Conservation (phyloP, 2,329 filamentous ascomycete genomes). For the Paecilomyces formosus region DNA sequence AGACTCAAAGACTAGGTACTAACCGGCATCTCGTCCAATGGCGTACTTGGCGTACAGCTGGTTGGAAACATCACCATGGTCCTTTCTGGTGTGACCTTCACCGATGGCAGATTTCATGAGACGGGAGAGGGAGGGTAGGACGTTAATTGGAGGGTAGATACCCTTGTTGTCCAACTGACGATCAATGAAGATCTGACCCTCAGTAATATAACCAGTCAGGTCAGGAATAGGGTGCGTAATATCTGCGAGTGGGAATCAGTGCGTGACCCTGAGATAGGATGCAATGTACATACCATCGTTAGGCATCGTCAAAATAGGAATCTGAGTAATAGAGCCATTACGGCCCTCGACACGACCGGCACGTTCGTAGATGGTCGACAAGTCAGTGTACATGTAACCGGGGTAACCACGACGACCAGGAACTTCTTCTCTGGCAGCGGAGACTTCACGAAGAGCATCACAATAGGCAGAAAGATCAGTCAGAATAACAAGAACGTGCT, state of each 20-base stretch:
- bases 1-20: constrained; percentile 10
- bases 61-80: constrained; percentile 98
- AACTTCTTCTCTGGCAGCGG: constrained; percentile 95
- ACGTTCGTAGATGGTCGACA: constrained; percentile 99
- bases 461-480: constrained; percentile 98
- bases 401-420: constrained; percentile 98
- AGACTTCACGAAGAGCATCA: constrained; percentile 97
- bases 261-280: background rate
- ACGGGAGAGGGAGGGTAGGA: constrained; percentile 92
- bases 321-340: constrained; percentile 98
- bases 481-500: constrained; percentile 97
- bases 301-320: constrained; percentile 98
- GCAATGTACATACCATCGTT: constrained; percentile 64
- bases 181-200: constrained; percentile 97
- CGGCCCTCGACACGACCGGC: constrained; percentile 94
- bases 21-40: constrained; percentile 84
- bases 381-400: constrained; percentile 99
- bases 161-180: constrained; percentile 91
- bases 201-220: constrained; percentile 97
- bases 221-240: constrained; percentile 99
- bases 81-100: constrained; percentile 90
- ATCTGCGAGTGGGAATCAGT: constrained; percentile 42
- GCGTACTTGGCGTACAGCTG: constrained; percentile 99
- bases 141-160: constrained; percentile 98
- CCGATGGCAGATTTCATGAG: constrained; percentile 99